Evolutionary conservation across 306 rosid genomes (phyloP), one percentile per base, ranked within the genome.

Genomic region (Pueraria montana): DNA sequence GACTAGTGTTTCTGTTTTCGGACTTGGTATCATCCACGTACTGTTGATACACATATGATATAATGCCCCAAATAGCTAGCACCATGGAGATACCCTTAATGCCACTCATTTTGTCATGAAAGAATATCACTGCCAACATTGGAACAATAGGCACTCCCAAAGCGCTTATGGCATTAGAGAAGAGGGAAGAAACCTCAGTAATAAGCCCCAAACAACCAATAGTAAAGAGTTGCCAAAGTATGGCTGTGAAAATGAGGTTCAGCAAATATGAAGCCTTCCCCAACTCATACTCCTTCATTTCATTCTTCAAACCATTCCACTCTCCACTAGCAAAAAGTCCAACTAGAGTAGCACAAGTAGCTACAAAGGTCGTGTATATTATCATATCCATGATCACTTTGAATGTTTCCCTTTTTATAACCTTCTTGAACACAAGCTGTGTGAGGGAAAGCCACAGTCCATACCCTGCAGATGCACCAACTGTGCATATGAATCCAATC

Each of bases 291-390:
- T 36, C 82, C 9, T 58, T 27, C 78, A 84, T 80, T 69, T 84
- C 87, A 23, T 74, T 61, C 24, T 34, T 34, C 63, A 84, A 56
- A 34, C 84, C 43, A 3, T 3, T 67, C 84, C 82, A 84, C 11
- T 84, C 82, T 34, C 87, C 87, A 74, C 87, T 84, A 8, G 87
- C 87, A 74, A 84, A 84, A 18, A 84, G 46, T 58, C 84, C 87
- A 6, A 80, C 48, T 12, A 84, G 18, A 9, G 59, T 36, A 12
- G 43, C 78, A 80, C 8, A 8, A 4, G 82, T 56, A 56, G 84
- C 78, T 11, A 84, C 87, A 13, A 84, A 3, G 4, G 21, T 0
- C 0, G 40, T 46, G 61, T 68, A 74, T n/a, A 84, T 34, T 17
- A 67, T 84, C 87, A 84, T 23, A 40, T 84, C 87, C 78, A 80